Conservation (phyloP, 2,329 filamentous ascomycete species). For the Zarea fungicola region DNA sequence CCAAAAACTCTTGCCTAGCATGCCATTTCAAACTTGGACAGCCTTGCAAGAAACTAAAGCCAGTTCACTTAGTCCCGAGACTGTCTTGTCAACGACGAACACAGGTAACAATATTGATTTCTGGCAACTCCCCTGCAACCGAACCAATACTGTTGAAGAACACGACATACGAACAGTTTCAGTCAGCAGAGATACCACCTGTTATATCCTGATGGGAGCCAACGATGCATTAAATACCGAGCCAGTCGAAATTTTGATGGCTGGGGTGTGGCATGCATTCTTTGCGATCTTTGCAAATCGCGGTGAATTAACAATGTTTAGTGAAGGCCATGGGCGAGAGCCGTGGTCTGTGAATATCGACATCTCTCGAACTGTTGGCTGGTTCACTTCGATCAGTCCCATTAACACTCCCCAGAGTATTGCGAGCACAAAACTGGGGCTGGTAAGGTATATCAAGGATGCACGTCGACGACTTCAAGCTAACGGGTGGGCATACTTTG, state of each 20-base stretch:
- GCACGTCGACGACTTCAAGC: conserved; percentile 24
- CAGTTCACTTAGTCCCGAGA: neutral
- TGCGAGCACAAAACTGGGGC: neutral
- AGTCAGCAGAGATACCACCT: neutral
- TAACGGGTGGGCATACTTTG: conserved; percentile 33
- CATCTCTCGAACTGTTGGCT: neutral
- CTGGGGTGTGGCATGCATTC: neutral
- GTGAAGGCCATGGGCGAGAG: neutral
- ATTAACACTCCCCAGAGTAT: neutral
- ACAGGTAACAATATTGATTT: neutral
- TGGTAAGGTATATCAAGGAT: conserved; percentile 24
- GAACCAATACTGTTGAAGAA: neutral
- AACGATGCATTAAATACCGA: neutral
- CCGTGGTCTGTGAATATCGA: neutral
- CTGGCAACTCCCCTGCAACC: neutral
- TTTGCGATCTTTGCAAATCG: neutral
- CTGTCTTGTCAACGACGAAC: neutral
- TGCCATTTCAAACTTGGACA: conserved; percentile 35
- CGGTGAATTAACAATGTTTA: neutral
- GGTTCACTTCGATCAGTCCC: neutral
- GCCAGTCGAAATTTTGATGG: neutral
- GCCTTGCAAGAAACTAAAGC: neutral
- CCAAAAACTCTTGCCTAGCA: conserved; percentile 15
- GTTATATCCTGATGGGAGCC: neutral
- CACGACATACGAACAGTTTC: neutral